These are phyloP conservation scores for Penicillium sp. DNA, from an alignment of 2,329 filamentous ascomycete species.

Conservation along the genomic window DNA sequence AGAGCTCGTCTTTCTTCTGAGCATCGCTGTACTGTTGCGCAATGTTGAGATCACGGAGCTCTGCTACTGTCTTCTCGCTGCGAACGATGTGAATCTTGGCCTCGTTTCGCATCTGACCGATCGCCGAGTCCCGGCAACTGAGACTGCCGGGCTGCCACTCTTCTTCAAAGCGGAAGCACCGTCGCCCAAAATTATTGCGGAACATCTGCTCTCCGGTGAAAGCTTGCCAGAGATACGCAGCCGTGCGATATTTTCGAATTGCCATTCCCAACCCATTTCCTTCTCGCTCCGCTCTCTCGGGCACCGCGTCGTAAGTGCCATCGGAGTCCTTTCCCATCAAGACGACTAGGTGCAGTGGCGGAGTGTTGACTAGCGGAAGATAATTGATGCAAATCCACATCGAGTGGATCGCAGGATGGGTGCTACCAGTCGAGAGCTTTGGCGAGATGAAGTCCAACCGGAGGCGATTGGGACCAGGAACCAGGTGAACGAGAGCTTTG, in stretches of 20 bases:
- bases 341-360: conserved; percentile 85
- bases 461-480: conserved; percentile 81
- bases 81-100: conserved; percentile 84
- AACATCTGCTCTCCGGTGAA: conserved; percentile 97
- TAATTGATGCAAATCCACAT: conserved; percentile 81
- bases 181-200: conserved; percentile 77
- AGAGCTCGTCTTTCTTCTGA: conserved; percentile 68
- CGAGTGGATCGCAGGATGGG: conserved; percentile 65
- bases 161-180: conserved; percentile 87
- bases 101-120: conserved; percentile 76
- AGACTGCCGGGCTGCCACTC: conserved; percentile 85
- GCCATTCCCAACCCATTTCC: conserved; percentile 77
- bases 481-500: conserved; percentile 85
- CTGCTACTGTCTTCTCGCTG: conserved; percentile 74
- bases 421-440: conserved; percentile 63
- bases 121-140: conserved; percentile 67
- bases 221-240: conserved; percentile 93
- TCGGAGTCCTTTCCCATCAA: conserved; percentile 83
- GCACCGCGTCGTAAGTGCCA: conserved; percentile 75
- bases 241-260: conserved; percentile 86
- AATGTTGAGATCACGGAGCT: conserved; percentile 71
- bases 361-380: conserved; percentile 70
- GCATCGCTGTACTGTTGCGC: conserved; percentile 72
- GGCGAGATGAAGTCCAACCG: conserved; percentile 84
- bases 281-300: conserved; percentile 69